Base-by-base conservation (phyloP, 139 green algal genomes). In the Chlamydomonas sp. region DNA sequence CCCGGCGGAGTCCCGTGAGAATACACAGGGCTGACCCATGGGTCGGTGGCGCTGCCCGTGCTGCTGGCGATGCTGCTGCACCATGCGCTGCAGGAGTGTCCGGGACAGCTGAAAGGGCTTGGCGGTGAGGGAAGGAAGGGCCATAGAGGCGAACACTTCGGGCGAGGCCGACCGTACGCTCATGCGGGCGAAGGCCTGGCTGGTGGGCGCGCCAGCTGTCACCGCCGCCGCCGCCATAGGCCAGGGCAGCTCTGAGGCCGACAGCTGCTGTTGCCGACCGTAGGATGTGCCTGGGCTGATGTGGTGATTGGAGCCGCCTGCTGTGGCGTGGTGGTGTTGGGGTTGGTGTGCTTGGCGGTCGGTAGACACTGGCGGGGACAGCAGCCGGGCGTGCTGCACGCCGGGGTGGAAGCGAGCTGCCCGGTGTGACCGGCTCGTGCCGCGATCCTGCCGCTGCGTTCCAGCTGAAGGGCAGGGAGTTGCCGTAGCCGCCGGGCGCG, bases 11-110 rank as follows among this genome's bases (percentile, higher is more conserved):
- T 49, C 31, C 31, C 31, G 31, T 49, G 31, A 49, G 31, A 49
- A 49, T 49, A 49, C 31, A 49, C 31, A 49, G 31, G 31, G 31
- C 31, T 49, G 31, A 49, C 31, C 31, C 31, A 49, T 49, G 31
- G 31, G 31, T 49, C 31, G 31, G 31, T 49, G 31, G 31, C 31
- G 31, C 31, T 49, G 7, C 12, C 18, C 77, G 7, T 15, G 31
- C 61, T 59, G 20, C 16, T 57, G 6, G 16, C 62, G 31, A 17
- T 79, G 75, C 31, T 79, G 75, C 31, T 79, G 75, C 61, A 76
- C 31, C 79, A 84, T 84, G 49, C 64, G 64, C 64, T 84, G 79
- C 10, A 84, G 49, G 64, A 84, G 57, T 8, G 79, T 84, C 57
- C 63, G 62, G n/a, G 64, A 76, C 63, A 84, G n/a, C 5, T 64